Evolutionary conservation across 768 basidiomycete genomes (phyloP).

Genomic region (Amanita subjunquillea): DNA sequence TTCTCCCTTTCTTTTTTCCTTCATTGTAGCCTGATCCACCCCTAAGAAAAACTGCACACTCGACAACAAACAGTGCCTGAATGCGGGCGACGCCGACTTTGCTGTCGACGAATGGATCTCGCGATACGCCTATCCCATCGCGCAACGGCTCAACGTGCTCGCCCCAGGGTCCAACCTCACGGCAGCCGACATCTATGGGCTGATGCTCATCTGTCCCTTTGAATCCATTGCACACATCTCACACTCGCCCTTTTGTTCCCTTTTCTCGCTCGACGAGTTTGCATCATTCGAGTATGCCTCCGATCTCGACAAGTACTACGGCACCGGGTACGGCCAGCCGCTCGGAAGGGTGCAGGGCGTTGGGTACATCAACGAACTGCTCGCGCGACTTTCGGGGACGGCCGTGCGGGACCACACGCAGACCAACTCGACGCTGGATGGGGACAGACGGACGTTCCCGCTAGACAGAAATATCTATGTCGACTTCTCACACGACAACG

Average conservation of each 20-base stretch:
- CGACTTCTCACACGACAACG: conserved; percentile 83
- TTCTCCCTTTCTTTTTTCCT: neutral
- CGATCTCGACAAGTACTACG: conserved; percentile 74
- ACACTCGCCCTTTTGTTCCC: conserved; percentile 56
- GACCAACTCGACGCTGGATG: conserved; percentile 66
- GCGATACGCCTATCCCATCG: conserved; percentile 45
- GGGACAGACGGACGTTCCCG: conserved; percentile 59
- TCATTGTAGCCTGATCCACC: neutral
- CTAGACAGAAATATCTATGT: conserved; percentile 54
- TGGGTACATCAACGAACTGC: conserved; percentile 83
- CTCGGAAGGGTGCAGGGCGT: conserved; percentile 76
- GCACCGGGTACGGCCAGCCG: conserved; percentile 64
- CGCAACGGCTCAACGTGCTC: conserved; percentile 44
- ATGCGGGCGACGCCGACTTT: conserved; percentile 31
- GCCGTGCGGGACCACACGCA: conserved; percentile 63
- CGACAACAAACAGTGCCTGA: conserved; percentile 55
- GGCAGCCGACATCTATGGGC: conserved; percentile 38
- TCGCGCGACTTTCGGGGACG: conserved; percentile 61
- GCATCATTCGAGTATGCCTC: conserved; percentile 54
- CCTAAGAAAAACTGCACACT: conserved; percentile 55
- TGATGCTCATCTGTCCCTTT: conserved; percentile 74
- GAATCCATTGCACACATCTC: conserved; percentile 49
- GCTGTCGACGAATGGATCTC: conserved; percentile 45
- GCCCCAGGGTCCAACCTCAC: conserved; percentile 56
- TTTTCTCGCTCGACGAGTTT: conserved; percentile 64